Evolutionary conservation across 129 eudicot genomes (phyloP), one percentile per base, ranked within the genome.

Genomic region (Mikania micrantha): DNA sequence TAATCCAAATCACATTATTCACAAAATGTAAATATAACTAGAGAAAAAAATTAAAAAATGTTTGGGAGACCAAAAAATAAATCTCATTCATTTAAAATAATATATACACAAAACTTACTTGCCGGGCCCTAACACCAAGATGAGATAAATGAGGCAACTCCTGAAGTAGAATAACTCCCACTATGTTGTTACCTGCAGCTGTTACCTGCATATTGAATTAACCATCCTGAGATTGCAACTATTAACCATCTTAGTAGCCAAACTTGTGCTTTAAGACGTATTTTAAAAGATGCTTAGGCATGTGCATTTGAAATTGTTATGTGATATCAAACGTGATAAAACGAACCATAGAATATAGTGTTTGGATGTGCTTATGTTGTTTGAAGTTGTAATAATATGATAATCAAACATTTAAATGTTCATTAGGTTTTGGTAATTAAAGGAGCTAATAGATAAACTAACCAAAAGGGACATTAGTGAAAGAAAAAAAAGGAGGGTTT

Each of bases 131-230:
- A 31, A 93, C 98, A 70, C 98, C 96, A 67, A 93, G 98, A 88
- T 93, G 98, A 60, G 98, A 93, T 61, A 93, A 81, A 84, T 93
- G 98, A 60, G 98, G 98, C 65, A 93, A 81, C 83, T 93, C 98
- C 78, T 93, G 96, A 71, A 93, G 85, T 49, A 93, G 95, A 64
- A 93, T 74, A 52, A 93, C 91, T 76, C 98, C 98, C 13, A 78
- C 85, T 76, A 93, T 84, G 60, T 88, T 88, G 69, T 82, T 74
- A 35, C 98, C 98, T 2, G 98, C 96, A 66, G 96, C 98, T 13
- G 98, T 88, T 50, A 93, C 98, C 98, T 92, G 84, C 47, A 72
- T 28, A 74, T 68, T 28, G 38, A 39, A 53, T 36, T 2, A 41
- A 25, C 7, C 15, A 31, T 3, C 59, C 9, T 52, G 59, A 21